Evolutionary conservation across 2,329 filamentous ascomycete species (phyloP), one percentile per base, ranked within the genome.

Genomic region (Macroventuria anomochaeta): DNA sequence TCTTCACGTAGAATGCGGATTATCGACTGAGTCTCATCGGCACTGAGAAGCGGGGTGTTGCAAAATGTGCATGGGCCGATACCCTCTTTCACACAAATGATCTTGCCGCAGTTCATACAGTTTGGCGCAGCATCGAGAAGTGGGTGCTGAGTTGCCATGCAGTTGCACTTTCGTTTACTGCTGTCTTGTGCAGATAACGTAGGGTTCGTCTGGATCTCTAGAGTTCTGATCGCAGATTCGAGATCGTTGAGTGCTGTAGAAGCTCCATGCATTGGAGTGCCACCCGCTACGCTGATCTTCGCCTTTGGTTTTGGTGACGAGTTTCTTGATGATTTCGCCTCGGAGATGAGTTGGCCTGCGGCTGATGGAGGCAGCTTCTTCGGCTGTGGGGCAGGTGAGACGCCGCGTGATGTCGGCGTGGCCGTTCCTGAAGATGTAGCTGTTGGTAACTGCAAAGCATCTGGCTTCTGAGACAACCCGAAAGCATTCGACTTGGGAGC

Each of bases 1-100:
- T 97, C 93, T 46, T 91, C 89, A 32, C 88, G 87, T 11, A 99
- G 81, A 65, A 93, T 88, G 21, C 84, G 83, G 41, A 97, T 89
- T 85, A 99, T 96, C 28, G 84, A 85, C 66, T 96, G 88, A 8
- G 96, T 85, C 48, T 97, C 92, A 3, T 83, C 77, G 0, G 84
- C 72, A 25, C 83, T 87, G 7, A 99, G 79, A 0, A 99, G 79
- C 0, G 91, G 85, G 0, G 83, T 81, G 0, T 87, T 86, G 77
- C 95, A 99, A 69, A 90, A 97, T 0, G 93, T 97, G 74, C 95
- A 99, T 0, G 93, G 93, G 0, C 93, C 93, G 0, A 97, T 81
- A 0, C 95, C 95, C 75, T 99, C 93, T 68, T 95, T 93, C 20
- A 96, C 86, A 72, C 95, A 99, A 48, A 97, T 88, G 11, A 99